A percentile compares a stretch with the other conserved stretches of the same genome.
phyloP scores from a whole-genome alignment of 768 basidiomycete species.

The Leccinum subtestaceum region DNA sequence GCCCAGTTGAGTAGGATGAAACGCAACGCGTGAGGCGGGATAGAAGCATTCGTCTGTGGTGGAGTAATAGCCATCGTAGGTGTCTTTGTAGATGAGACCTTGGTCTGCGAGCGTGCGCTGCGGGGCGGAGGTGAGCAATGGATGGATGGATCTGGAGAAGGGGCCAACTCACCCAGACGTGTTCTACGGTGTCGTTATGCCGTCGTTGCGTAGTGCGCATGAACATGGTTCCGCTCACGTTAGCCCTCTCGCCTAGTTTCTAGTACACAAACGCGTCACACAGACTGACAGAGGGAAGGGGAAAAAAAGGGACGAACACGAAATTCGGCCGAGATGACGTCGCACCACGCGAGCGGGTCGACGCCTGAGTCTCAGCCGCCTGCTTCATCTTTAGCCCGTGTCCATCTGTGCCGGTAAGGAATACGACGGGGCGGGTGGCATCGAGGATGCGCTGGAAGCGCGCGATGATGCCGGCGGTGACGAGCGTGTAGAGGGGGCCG shows the following conservation, averaged over 20 bases:
- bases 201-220: conserved; percentile 68
- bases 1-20: conserved; percentile 20
- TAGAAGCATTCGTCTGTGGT: conserved; percentile 93
- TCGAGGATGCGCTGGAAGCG: too few relatives aligned
- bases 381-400: conserved; percentile 91
- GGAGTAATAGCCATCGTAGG: conserved; percentile 88
- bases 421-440: too few relatives aligned
- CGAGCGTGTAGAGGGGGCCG: too few relatives aligned
- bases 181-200: conserved; percentile 66
- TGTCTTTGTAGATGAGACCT: conserved; percentile 80
- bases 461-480: too few relatives aligned
- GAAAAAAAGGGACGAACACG: conserved; percentile 48
- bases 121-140: background rate
- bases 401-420: conserved; percentile 37
- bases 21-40: conserved; percentile 28
- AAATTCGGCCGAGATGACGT: conserved; percentile 67
- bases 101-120: conserved; percentile 53
- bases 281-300: background rate
- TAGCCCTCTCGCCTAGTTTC: conserved; percentile 62
- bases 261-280: conserved; percentile 29
- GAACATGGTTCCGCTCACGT: conserved; percentile 69
- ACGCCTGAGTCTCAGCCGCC: conserved; percentile 58
- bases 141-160: background rate
- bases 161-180: conserved; percentile 68
- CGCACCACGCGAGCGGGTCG: conserved; percentile 66